Conservation (phyloP, 2,329 filamentous ascomycete genomes). For the Cryphonectria parasitica region DNA sequence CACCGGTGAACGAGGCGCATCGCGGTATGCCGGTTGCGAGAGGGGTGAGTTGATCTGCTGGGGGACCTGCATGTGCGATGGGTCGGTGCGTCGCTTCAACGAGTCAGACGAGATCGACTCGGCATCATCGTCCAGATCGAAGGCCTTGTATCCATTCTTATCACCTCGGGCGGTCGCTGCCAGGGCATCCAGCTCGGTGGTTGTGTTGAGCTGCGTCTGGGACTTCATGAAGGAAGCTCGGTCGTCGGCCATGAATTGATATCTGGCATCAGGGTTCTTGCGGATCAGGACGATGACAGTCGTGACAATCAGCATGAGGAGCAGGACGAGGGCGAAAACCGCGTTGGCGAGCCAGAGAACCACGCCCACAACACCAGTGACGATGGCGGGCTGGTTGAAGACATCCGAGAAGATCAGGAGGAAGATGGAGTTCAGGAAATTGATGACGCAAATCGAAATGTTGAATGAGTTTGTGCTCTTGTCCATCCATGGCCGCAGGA, state of each 20-base stretch:
- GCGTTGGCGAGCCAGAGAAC: conserved; percentile 89
- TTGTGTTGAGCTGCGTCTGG: conserved; percentile 74
- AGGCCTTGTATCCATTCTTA: conserved; percentile 61
- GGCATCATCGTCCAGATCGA: conserved; percentile 74
- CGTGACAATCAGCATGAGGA: conserved; percentile 80
- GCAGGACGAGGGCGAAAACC: conserved; percentile 77
- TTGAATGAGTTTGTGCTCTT: conserved; percentile 98
- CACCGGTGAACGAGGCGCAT: conserved; percentile 49
- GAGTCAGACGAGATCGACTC: conserved; percentile 68
- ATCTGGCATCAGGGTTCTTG: conserved; percentile 92
- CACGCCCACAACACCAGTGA: conserved; percentile 86
- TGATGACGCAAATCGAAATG: conserved; percentile 86
- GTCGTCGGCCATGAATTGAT: conserved; percentile 96
- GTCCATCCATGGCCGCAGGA: conserved; percentile 96
- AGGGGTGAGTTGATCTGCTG: conserved; percentile 26
- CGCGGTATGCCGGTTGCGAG: conserved; percentile 31
- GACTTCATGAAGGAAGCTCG: conserved; percentile 98
- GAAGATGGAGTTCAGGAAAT: conserved; percentile 90
- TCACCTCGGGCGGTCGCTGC: conserved; percentile 89
- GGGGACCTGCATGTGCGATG: conserved; percentile 31
- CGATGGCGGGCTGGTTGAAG: conserved; percentile 81
- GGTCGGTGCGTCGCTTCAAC: conserved; percentile 48
- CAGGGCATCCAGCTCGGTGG: conserved; percentile 87
- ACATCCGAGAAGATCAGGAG: conserved; percentile 85
- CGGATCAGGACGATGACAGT: conserved; percentile 71